These are phyloP conservation scores for Climacium dendroides DNA, from an alignment of 225 moss, liverwort and hornwort genomes.

Conservation along the genomic window DNA sequence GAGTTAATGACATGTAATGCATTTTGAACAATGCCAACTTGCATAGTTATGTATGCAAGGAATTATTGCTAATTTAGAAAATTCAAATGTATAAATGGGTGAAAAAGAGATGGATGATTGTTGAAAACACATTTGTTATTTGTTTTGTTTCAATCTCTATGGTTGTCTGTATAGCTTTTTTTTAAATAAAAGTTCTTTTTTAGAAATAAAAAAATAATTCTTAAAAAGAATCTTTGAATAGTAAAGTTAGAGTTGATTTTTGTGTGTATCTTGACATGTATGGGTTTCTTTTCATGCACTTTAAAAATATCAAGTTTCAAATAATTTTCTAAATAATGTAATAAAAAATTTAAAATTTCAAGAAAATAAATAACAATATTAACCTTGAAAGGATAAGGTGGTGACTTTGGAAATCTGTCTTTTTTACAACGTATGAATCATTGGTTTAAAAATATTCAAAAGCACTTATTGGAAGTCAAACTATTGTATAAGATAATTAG, in stretches of 20 bases:
- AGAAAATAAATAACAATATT: not conserved
- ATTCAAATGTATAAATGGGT: no score
- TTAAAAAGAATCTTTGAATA: accelerated
- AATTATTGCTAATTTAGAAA: no score
- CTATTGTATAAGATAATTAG: no score
- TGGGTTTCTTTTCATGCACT: not conserved
- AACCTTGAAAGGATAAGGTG: no score
- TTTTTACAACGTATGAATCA: no score
- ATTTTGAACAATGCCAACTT: no score
- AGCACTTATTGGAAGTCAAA: no score
- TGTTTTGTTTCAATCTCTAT: not conserved
- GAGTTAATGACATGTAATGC: not conserved
- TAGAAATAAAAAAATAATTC: accelerated
- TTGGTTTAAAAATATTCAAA: no score
- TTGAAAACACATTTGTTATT: not conserved
- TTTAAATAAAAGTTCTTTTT: not conserved
- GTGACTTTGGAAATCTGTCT: no score
- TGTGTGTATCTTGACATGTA: not conserved
- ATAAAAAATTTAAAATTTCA: accelerated
- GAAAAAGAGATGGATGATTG: not conserved
- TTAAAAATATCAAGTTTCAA: not conserved
- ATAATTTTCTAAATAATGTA: no score
- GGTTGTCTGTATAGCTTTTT: not conserved
- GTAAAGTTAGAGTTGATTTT: not conserved
- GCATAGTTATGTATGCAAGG: no score